A percentile compares a stretch with the other conserved stretches of the same genome.
phyloP scores from a whole-genome alignment of 208 protist genomes.

The Trypanosoma grayi region DNA sequence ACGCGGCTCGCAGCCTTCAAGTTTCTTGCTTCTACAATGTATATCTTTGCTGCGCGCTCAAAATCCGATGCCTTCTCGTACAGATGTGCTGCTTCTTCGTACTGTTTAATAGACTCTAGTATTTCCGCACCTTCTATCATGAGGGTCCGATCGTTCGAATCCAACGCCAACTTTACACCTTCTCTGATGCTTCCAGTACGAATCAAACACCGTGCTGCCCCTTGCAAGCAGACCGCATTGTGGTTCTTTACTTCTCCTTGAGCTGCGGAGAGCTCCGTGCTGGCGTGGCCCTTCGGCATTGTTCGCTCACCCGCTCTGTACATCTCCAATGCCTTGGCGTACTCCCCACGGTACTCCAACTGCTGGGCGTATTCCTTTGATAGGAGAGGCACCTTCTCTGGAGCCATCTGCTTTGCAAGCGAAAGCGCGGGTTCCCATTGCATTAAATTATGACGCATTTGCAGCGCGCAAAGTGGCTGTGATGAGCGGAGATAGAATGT shows the following conservation, averaged over 20 bases:
- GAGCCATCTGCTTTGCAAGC: constrained; percentile 91
- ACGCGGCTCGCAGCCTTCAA: constrained; percentile 83
- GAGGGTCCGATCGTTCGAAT: constrained; percentile 64
- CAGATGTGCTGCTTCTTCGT: constrained; percentile 92
- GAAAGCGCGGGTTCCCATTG: constrained; percentile 95
- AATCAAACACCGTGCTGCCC: constrained; percentile 87
- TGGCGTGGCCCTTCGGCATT: constrained; percentile 72
- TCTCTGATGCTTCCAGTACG: constrained; percentile 82
- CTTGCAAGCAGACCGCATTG: constrained; percentile 81
- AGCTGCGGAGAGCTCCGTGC: constrained; percentile 72
- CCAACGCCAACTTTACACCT: constrained; percentile 81
- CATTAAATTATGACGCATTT: constrained; percentile 97
- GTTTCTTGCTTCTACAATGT: constrained; percentile 93
- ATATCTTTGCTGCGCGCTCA: constrained; percentile 93
- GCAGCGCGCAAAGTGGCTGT: constrained; percentile 90
- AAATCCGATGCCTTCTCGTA: constrained; percentile 92
- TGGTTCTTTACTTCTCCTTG: constrained; percentile 72
- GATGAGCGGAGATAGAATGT: constrained; percentile 91
- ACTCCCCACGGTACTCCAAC: constrained; percentile 95
- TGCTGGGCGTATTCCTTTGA: constrained; percentile 95
- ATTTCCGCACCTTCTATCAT: constrained; percentile 92
- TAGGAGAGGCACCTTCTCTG: constrained; percentile 87
- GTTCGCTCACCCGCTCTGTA: constrained; percentile 65
- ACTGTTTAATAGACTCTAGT: constrained; percentile 91
- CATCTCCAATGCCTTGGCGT: constrained; percentile 87